Evolutionary conservation across 805 yeast genomes (phyloP), one percentile per base, ranked within the genome.

Genomic region (Candida silvatica): DNA sequence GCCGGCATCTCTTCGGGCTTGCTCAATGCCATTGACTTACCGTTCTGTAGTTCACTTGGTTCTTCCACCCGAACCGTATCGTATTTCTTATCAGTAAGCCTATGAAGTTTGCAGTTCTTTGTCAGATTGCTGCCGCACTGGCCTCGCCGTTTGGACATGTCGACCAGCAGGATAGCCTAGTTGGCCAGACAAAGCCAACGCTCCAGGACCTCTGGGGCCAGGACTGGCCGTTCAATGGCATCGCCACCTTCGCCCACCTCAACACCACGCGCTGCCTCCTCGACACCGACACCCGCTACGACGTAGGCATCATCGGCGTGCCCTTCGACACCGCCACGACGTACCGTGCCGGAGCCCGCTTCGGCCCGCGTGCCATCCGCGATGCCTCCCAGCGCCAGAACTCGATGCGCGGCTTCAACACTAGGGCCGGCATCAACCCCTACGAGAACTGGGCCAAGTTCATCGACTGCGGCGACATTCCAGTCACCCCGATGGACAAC

Each of bases 251-350:
- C 66, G 94, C 92, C 2, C 92, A 84, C 42, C 58, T 84, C 34
- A 75, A 75, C 17, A 66, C 71, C 37, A 62, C 69, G 27, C 65
- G 64, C 39, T 84, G 94, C 51, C 63, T 83, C 16, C 31, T 69
- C 3, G 20, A 72, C 27, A 54, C 70, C 29, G 62, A 66, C 4
- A 41, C 52, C 6, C 47, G 60, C 2, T 85, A 67, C 45, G 94
- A 84, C 46, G 69, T 84, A 32, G 94, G 78, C 1, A 43, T 84
- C 11, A 66, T 83, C 37, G 94, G 94, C 4, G 79, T 80, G 2
- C 94, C 94, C 0, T 84, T 83, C 46, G 94, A 83, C 49, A 83
- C 92, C 5, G 90, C 90, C 0, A 78, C 77, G 0, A 69, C 87
- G 1, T 83, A 76, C 54, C 66, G 94, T 34, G 71, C 88, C 0